Conservation (phyloP, 768 basidiomycete species). For the Saitozyma sp. region DNA sequence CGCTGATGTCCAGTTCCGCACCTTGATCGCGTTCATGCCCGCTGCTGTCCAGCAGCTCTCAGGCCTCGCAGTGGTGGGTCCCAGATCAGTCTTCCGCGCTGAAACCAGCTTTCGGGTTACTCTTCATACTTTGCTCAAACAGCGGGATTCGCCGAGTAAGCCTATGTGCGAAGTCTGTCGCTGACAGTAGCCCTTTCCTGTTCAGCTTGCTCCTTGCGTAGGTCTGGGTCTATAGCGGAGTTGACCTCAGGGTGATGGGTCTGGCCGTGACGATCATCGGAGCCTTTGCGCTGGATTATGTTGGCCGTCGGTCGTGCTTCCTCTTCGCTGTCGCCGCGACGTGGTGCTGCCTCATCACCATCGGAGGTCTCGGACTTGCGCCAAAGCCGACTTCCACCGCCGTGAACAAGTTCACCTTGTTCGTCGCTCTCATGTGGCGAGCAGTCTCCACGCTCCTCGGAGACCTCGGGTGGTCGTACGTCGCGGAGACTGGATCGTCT, state of each 20-base stretch:
- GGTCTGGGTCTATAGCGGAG: neutral
- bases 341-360: constrained; percentile 25
- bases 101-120: constrained; percentile 19
- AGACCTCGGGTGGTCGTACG: constrained; percentile 32
- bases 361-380: constrained; percentile 31
- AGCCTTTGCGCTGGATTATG: constrained; percentile 26
- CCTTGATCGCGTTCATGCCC: constrained; percentile 36
- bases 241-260: constrained; percentile 16
- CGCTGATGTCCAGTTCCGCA: constrained; percentile 28
- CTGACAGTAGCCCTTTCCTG: constrained; percentile 19
- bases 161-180: no score
- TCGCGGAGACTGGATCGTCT: constrained; percentile 31
- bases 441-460: constrained; percentile 27
- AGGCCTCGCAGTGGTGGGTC: constrained; percentile 30
- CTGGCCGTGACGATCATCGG: constrained; percentile 28
- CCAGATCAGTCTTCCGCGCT: neutral
- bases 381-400: constrained; percentile 4
- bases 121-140: constrained; percentile 33
- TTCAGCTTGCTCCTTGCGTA: constrained; percentile 30
- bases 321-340: constrained; percentile 13
- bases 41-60: constrained; percentile 28
- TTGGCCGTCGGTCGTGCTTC: constrained; percentile 34
- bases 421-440: constrained; percentile 34
- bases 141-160: constrained; percentile 26
- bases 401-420: constrained; percentile 24